phyloP scores from a whole-genome alignment of 1,284 basidiomycete genomes.

The Cryptococcus sp. region DNA sequence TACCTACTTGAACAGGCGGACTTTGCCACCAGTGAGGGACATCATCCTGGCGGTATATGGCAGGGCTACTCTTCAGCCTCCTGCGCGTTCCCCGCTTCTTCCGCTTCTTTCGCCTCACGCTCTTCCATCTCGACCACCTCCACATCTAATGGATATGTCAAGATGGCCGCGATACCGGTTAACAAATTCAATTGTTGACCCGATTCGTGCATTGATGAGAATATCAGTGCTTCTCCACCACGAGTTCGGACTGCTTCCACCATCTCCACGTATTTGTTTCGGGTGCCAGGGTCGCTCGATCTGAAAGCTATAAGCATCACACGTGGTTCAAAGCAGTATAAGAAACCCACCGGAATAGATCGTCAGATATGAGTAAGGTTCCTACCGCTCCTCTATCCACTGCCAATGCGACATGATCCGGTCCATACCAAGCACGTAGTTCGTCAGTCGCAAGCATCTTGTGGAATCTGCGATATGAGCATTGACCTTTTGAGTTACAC shows the following conservation, averaged over 20 bases:
- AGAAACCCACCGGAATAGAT: conserved; percentile 72
- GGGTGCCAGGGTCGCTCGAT: conserved; percentile 65
- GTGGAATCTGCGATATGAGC: conserved; percentile 66
- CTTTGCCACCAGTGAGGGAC: no score
- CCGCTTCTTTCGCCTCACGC: conserved; percentile 59
- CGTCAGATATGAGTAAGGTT: conserved; percentile 90
- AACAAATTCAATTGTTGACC: conserved; percentile 94
- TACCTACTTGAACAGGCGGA: no score
- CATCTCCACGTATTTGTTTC: conserved; percentile 80
- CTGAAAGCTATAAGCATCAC: conserved; percentile 43
- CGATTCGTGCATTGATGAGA: conserved; percentile 98
- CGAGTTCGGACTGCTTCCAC: conserved; percentile 85
- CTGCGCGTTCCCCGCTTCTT: conserved; percentile 29
- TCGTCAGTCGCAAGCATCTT: conserved; percentile 94
- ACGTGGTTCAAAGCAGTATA: not conserved
- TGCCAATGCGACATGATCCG: conserved; percentile 85
- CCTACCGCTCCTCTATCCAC: conserved; percentile 91
- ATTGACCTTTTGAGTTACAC: not conserved
- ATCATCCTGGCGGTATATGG: no score
- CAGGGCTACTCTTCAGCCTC: no score
- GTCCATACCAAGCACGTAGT: conserved; percentile 97
- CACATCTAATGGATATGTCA: conserved; percentile 93
- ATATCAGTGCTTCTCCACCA: conserved; percentile 90
- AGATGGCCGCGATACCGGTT: conserved; percentile 90
- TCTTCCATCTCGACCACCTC: conserved; percentile 92